These are phyloP conservation scores for Henningerozyma blattae DNA, from an alignment of 805 yeast species.

Conservation along the genomic window DNA sequence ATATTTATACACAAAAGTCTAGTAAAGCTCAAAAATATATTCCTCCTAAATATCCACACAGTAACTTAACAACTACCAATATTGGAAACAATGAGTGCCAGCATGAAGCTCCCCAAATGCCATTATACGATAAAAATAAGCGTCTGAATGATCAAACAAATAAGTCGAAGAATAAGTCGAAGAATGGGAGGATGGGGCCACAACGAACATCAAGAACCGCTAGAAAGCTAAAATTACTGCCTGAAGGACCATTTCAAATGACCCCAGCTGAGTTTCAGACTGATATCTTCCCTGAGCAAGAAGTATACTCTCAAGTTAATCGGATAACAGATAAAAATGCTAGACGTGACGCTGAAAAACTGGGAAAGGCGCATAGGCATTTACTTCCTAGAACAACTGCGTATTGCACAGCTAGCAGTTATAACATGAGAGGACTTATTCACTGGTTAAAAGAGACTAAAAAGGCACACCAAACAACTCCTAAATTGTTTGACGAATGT, in stretches of 20 bases:
- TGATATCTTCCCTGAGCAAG: slow-evolving; percentile 23
- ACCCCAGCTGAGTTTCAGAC: slow-evolving; percentile 2
- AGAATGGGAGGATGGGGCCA: slow-evolving; percentile 30
- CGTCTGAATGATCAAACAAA: too few species aligned
- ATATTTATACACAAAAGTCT: too few species aligned
- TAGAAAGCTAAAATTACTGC: slow-evolving; percentile 60
- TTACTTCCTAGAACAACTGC: slow-evolving; percentile 90
- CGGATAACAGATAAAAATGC: slow-evolving; percentile 82
- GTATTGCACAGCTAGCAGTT: slow-evolving; percentile 90
- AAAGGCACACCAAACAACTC: slow-evolving; percentile 62
- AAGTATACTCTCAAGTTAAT: slow-evolving; percentile 73
- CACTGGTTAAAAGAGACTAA: slow-evolving; percentile 77
- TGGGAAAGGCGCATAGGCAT: slow-evolving; percentile 67
- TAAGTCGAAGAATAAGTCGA: too few species aligned
- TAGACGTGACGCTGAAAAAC: slow-evolving; percentile 82
- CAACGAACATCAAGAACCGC: slow-evolving; percentile 67
- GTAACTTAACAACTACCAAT: too few species aligned
- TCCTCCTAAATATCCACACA: too few species aligned
- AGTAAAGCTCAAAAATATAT: too few species aligned
- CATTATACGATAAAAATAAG: too few species aligned
- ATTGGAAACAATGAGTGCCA: too few species aligned
- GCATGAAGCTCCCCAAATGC: too few species aligned
- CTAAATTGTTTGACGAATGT: slow-evolving; percentile 89
- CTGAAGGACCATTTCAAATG: slow-evolving; percentile 38
- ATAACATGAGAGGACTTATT: slow-evolving; percentile 74